Conservation (phyloP, 345 rosid genomes). For the Noccaea bulbosa region DNA sequence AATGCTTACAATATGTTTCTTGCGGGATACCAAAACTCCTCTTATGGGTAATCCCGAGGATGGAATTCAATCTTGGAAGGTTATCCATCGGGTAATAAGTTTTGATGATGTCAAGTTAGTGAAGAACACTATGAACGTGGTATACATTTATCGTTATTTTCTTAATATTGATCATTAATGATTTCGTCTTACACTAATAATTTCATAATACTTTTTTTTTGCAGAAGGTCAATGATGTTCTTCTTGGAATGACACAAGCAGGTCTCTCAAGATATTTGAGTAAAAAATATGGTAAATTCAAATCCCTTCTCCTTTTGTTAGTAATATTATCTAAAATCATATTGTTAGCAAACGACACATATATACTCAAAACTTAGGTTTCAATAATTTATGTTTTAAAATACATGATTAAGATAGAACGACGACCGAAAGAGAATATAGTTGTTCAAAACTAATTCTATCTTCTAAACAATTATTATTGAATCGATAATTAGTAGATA, state of each 20-base stretch:
- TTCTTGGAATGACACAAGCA: conserved; percentile 26
- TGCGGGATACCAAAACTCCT: conserved; percentile 19
- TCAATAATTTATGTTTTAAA: not conserved
- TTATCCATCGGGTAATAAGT: conserved; percentile 9
- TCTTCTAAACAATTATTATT: not conserved
- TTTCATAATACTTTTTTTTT: not conserved
- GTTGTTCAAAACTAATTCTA: not conserved
- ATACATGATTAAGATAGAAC: not conserved
- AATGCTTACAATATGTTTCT: not conserved
- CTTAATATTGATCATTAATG: not conserved
- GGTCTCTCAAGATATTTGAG: conserved; percentile 19
- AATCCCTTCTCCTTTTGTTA: not conserved
- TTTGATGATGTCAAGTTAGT: conserved; percentile 18
- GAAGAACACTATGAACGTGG: conserved; percentile 10
- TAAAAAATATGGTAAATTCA: conserved; percentile 13
- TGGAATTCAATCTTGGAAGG: conserved; percentile 14
- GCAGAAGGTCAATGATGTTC: conserved; percentile 25
- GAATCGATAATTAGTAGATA: not conserved
- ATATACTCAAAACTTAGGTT: not conserved
- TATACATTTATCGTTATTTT: not conserved
- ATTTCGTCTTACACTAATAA: not conserved
- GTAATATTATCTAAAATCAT: not conserved
- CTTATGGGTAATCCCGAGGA: conserved; percentile 6
- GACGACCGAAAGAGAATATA: not conserved
- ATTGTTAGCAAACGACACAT: not conserved